Base-by-base conservation (phyloP, 2,329 filamentous ascomycete genomes). In the Colletotrichum tamarilloi region DNA sequence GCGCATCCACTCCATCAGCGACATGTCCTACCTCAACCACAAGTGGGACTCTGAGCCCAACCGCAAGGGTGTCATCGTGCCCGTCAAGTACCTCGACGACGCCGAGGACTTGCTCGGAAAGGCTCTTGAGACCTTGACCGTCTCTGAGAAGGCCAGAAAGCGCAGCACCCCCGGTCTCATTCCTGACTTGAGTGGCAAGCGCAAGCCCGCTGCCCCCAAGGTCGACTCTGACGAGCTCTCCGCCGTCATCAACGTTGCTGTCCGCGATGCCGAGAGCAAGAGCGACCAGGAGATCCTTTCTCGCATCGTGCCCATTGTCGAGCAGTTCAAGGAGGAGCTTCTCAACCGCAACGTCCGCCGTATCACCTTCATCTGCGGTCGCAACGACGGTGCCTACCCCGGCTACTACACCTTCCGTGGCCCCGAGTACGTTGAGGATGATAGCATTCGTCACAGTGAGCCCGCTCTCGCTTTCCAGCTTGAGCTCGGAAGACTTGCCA, bases 321-420 rank as follows among this genome's bases (percentile, higher is more conserved):
- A 93, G 42, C 91, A 94, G 55, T 92, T 92, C 89, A 96, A 94
- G 87, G 90, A 94, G 1, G 97, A 99, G 78, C 89, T 99, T 28
- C 85, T 95, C 30, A 87, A 92, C 67, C 94, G 93, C 77, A 91
- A 92, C 63, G 92, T 99, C 62, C 95, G 97, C 76, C 94, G 97
- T 77, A 86, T 99, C 69, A 98, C 95, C 62, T 98, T 99, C 86
- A 97, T 98, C 82, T 98, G 95, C 81, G 97, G 97, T 68, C 95
- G 94, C 87, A 95, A 92, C 81, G 95, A 99, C 80, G 97, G 95
- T 68, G 95, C 94, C 16, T 98, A 98, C 83, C 97, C 96, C 26
- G 95, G 94, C 60, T 98, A 99, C 90, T 98, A 94, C 89, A 99
- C 97, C 56, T 99, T 98, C 94, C 93, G 97, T 81, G 96, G 96